Conservation (phyloP, 2,329 filamentous ascomycete genomes). For the Knufia fluminis region DNA sequence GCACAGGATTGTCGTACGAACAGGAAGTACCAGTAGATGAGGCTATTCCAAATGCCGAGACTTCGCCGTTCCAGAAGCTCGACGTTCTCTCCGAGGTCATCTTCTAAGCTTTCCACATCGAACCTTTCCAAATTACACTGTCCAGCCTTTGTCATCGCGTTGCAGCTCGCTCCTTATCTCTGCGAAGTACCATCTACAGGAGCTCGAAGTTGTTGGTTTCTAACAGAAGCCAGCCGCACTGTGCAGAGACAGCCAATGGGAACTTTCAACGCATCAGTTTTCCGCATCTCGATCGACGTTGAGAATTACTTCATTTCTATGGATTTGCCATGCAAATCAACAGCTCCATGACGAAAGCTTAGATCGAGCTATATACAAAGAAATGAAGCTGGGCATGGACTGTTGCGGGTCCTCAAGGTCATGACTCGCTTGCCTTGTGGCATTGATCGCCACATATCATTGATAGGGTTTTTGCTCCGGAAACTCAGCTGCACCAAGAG, state of each 20-base stretch:
- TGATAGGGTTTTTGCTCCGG: not conserved
- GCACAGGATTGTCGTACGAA: too few species aligned
- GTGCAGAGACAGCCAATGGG: too few species aligned
- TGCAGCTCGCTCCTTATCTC: not conserved
- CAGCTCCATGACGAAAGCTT: not conserved
- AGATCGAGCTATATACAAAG: not conserved
- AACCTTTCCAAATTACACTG: not conserved
- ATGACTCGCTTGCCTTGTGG: not conserved
- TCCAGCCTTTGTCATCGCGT: not conserved
- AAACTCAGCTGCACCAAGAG: not conserved
- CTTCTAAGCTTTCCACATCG: not conserved
- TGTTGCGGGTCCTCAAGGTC: not conserved
- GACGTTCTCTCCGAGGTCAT: not conserved
- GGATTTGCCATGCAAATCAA: too few species aligned
- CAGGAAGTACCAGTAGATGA: too few species aligned
- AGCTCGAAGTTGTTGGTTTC: too few species aligned
- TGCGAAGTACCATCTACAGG: too few species aligned
- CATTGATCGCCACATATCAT: not conserved
- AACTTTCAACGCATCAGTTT: not conserved
- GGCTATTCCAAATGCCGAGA: too few species aligned
- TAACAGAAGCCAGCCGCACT: too few species aligned
- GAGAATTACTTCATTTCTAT: not conserved
- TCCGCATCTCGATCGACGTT: not conserved
- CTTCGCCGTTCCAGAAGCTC: not conserved
- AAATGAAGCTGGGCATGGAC: not conserved